phyloP scores from a whole-genome alignment of 1,139 yeast species.

The Candida pseudoviswanathii region DNA sequence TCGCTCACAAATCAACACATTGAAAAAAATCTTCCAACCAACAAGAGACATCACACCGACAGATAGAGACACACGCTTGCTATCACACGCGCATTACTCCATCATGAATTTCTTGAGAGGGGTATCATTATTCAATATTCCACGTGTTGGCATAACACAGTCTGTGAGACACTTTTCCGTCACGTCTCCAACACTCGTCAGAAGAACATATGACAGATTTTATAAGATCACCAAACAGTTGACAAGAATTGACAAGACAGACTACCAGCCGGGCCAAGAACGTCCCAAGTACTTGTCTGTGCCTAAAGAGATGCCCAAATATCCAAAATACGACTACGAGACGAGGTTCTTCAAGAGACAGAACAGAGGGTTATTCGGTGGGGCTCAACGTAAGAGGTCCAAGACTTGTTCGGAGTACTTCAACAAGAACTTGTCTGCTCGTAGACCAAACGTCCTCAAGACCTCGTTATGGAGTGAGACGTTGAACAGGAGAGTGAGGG shows the following conservation, averaged over 20 bases:
- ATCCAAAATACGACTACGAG: conserved; percentile 84
- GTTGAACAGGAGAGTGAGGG: conserved; percentile 53
- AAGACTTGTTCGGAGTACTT: conserved; percentile 75
- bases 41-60: not conserved
- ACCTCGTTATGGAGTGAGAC: conserved; percentile 85
- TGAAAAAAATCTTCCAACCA: not conserved
- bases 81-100: not conserved
- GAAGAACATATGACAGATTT: conserved; percentile 26
- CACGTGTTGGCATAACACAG: not conserved
- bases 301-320: conserved; percentile 49
- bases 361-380: conserved; percentile 88
- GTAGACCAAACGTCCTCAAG: conserved; percentile 79
- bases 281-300: conserved; percentile 36
- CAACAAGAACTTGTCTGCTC: conserved; percentile 74
- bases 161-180: conserved; percentile 1
- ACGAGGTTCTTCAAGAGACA: conserved; percentile 78
- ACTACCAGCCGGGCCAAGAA: conserved; percentile 41
- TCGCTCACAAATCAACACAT: conserved; percentile 1
- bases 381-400: conserved; percentile 77
- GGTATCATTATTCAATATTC: not conserved
- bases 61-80: not conserved
- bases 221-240: conserved; percentile 44
- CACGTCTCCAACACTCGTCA: conserved; percentile 4
- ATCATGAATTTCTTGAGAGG: conserved; percentile 6
- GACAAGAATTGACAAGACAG: conserved; percentile 38